phyloP scores from a whole-genome alignment of 2,329 filamentous ascomycete species.

The Beauveria scarabaeidicola region DNA sequence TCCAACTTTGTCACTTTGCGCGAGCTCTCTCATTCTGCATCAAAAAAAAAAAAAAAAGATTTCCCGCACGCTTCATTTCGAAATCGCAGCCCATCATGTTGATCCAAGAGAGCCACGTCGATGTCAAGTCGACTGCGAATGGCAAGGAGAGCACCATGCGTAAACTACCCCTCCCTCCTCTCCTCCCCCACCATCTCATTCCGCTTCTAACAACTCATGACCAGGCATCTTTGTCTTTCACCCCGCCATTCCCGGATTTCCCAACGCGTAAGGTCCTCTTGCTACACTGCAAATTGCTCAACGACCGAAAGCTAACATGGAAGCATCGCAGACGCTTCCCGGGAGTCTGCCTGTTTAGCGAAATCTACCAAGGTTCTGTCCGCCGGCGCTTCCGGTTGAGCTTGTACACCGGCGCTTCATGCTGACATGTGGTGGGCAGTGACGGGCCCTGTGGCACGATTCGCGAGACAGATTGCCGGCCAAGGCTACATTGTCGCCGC shows the following conservation, averaged over 20 bases:
- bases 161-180: slow-evolving; percentile 20
- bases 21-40: neutral
- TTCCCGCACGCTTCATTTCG: no score
- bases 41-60: no score
- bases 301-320: neutral
- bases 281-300: no score
- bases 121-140: slow-evolving; percentile 42
- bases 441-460: slow-evolving; percentile 80
- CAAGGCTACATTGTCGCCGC: slow-evolving; percentile 92
- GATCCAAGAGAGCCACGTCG: slow-evolving; percentile 44
- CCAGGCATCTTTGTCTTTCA: slow-evolving; percentile 85
- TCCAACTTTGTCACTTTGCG: neutral
- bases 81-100: slow-evolving; percentile 32
- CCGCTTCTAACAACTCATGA: slow-evolving; percentile 1
- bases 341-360: slow-evolving; percentile 79
- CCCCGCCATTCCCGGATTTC: slow-evolving; percentile 74
- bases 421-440: slow-evolving; percentile 40
- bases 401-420: no score
- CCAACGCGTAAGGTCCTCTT: slow-evolving; percentile 75
- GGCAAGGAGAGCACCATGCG: slow-evolving; percentile 48
- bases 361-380: slow-evolving; percentile 81
- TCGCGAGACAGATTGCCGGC: slow-evolving; percentile 83
- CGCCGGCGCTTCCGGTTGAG: slow-evolving; percentile 4
- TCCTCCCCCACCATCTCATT: slow-evolving; percentile 7
- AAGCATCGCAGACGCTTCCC: slow-evolving; percentile 53